phyloP scores from a whole-genome alignment of 768 basidiomycete species.

The Tephrocybe sp. region DNA sequence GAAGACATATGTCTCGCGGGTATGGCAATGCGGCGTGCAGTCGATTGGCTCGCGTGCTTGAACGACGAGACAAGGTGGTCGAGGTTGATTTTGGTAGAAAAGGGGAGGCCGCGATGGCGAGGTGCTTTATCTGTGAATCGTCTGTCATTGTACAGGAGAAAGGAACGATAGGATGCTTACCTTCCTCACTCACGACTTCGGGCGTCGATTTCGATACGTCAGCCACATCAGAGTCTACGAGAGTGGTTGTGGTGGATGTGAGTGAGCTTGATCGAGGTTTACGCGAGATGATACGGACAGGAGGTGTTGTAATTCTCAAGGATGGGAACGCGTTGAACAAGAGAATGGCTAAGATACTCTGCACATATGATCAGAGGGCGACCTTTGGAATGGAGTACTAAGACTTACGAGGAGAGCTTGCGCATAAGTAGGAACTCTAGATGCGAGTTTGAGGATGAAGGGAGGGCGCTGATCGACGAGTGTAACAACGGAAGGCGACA shows the following conservation, averaged over 20 bases:
- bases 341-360: slow-evolving; percentile 3
- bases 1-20: neutral
- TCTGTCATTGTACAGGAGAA: neutral
- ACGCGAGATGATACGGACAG: neutral
- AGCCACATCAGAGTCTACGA: neutral
- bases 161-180: neutral
- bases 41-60: neutral
- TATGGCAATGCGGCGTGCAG: neutral
- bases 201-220: neutral
- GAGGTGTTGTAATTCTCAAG: neutral
- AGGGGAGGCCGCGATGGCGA: neutral
- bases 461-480: slow-evolving; percentile 8
- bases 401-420: slow-evolving; percentile 5
- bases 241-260: slow-evolving; percentile 2
- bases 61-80: neutral
- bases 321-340: neutral
- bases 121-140: neutral
- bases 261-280: slow-evolving; percentile 3
- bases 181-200: neutral
- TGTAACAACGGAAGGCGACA: neutral
- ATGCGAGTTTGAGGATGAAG: slow-evolving; percentile 1
- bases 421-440: slow-evolving; percentile 1
- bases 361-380: slow-evolving; percentile 6
- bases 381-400: neutral
- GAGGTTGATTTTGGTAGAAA: neutral